Conservation (phyloP, 108 stramenopile species). For the Pseudonitzschia multiseries region DNA sequence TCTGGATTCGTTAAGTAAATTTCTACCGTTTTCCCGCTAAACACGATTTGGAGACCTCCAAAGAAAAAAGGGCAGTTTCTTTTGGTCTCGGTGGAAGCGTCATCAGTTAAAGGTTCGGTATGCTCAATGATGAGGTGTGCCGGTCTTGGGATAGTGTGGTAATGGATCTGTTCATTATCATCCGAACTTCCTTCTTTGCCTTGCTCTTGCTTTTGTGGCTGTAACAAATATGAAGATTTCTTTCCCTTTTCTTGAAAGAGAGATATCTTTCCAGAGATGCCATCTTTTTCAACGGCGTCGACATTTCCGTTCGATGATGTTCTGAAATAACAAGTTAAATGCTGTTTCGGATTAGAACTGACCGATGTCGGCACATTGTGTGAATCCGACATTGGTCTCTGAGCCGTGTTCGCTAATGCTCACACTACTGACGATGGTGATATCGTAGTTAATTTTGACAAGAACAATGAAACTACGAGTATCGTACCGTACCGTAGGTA, state of each 20-base stretch:
- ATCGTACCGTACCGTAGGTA: too few species aligned
- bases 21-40: constrained; percentile 26
- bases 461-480: too few species aligned
- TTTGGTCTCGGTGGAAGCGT: background rate
- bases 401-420: too few species aligned
- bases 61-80: constrained; percentile 24
- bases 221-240: constrained; percentile 31
- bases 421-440: too few species aligned
- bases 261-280: background rate
- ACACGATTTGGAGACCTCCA: constrained; percentile 46
- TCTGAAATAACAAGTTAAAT: constrained; percentile 15
- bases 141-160: constrained; percentile 23
- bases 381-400: background rate
- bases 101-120: background rate
- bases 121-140: constrained; percentile 27
- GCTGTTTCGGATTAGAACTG: background rate
- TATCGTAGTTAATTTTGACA: too few species aligned
- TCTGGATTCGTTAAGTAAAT: constrained; percentile 32
- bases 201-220: constrained; percentile 17
- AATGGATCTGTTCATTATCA: background rate
- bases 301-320: background rate
- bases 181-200: background rate
- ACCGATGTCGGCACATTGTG: background rate
- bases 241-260: constrained; percentile 32
- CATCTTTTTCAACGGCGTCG: background rate